Base-by-base conservation (phyloP, 805 yeast species). In the Suhomyces pyralidae region DNA sequence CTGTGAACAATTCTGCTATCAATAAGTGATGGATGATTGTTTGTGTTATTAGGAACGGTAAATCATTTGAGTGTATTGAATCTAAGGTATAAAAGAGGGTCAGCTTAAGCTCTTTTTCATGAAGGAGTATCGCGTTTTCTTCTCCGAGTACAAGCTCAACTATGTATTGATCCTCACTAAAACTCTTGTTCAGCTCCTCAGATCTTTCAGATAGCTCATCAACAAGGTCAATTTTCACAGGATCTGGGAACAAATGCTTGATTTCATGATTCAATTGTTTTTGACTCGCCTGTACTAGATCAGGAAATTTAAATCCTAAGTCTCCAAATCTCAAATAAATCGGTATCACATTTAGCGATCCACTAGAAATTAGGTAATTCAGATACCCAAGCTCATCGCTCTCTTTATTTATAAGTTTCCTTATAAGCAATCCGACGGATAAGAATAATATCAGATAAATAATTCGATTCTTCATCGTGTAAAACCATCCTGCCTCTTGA, bases 41-140 rank as follows among this genome's bases (percentile, higher is more conserved):
- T 58, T 83, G 86, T 0, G 87, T 77, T 2, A 84, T 72, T 53
- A 76, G 80, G 58, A 77, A 85, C 1, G 94, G 91, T 38, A 86
- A 69, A 55, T 80, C 86, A 58, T 86, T 86, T 36, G 73, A 70
- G 52, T 78, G 77, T 15, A 85, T 75, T 10, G 81, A 62, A 0
- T 69, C 73, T 44, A 75, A 53, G 10, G 78, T 64, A 58, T 80
- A 80, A 51, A 63, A 66, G 30, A 82, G 60, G 17, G 61, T 59
- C 0, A 81, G 78, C 42, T 67, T 71, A 26, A 74, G 70, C 1
- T 68, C 63, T 17, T 68, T 68, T 26, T 74, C 67, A 46, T 80
- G 78, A 6, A 81, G 55, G 25, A 77, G 71, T 22, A 80, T 72
- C 5, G 78, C 79, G 42, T 79, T 78, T 20, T 70, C 69, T 4